Evolutionary conservation across 2,329 filamentous ascomycete genomes (phyloP).

Genomic region (Penicillium italicum): DNA sequence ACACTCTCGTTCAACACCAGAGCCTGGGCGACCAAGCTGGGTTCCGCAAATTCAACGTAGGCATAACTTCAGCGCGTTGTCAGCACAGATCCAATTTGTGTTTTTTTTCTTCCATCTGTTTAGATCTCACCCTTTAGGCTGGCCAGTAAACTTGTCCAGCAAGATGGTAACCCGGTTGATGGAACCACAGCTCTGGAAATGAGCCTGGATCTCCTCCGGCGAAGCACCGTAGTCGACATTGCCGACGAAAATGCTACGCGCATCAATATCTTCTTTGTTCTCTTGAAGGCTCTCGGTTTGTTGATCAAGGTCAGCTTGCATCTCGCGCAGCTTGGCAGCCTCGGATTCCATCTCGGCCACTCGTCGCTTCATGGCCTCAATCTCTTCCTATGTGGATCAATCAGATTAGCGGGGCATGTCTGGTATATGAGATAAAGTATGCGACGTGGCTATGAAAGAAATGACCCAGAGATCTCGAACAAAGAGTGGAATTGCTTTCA

Average conservation of each 20-base stretch:
- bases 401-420: conserved; percentile 2
- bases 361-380: conserved; percentile 79
- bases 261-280: conserved; percentile 93
- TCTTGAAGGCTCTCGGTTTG: conserved; percentile 79
- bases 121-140: conserved; percentile 82
- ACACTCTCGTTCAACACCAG: conserved; percentile 94
- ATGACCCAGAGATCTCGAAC: background rate
- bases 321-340: conserved; percentile 78
- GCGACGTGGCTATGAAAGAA: background rate
- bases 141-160: conserved; percentile 95
- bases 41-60: conserved; percentile 97
- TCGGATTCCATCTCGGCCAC: conserved; percentile 90
- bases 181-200: conserved; percentile 94
- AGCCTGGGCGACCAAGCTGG: conserved; percentile 85
- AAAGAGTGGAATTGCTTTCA: conserved; percentile 5
- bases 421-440: background rate
- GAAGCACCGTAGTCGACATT: conserved; percentile 98
- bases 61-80: conserved; percentile 68
- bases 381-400: conserved; percentile 60
- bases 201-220: conserved; percentile 95
- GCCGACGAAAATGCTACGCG: conserved; percentile 93
- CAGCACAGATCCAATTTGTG: conserved; percentile 1
- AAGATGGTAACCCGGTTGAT: conserved; percentile 98
- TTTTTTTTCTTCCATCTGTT: background rate
- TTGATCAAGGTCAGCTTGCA: conserved; percentile 82